Percentiles rank a stretch among this genome's conserved stretches.
phyloP scores from a whole-genome alignment of 441 rosid species.

The Aquilaria agallochum region DNA sequence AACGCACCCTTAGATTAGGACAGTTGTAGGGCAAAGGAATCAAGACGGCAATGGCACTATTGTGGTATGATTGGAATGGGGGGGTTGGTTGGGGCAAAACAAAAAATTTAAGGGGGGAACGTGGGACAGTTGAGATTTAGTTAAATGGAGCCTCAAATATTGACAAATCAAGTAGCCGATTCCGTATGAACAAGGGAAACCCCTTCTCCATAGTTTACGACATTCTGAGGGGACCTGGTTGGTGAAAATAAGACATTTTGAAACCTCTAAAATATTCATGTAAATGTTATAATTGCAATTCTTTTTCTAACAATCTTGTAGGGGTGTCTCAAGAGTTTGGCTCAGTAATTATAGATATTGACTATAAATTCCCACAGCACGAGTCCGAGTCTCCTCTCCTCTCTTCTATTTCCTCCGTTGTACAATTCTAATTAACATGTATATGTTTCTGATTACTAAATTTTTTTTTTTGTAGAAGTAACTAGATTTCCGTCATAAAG shows the following conservation, averaged over 20 bases:
- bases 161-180: conserved; percentile 41
- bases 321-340: too few relatives aligned
- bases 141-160: conserved; percentile 50
- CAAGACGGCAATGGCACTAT: conserved; percentile 5
- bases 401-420: too few relatives aligned
- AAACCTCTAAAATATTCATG: background rate
- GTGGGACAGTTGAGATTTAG: conserved; percentile 55
- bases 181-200: conserved; percentile 54
- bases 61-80: background rate
- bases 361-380: too few relatives aligned
- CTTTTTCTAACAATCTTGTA: too few relatives aligned
- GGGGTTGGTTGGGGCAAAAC: conserved; percentile 21
- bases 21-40: background rate
- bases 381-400: too few relatives aligned
- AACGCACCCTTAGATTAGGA: conserved; percentile 3
- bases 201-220: conserved; percentile 13
- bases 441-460: too few relatives aligned
- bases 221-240: background rate
- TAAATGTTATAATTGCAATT: too few relatives aligned
- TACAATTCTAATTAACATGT: too few relatives aligned
- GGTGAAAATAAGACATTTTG: background rate
- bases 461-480: too few relatives aligned
- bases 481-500: too few relatives aligned
- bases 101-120: conserved; percentile 17
- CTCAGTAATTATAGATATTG: too few relatives aligned